A percentile compares a stretch with the other conserved stretches of the same genome.
Evolutionary conservation across 768 basidiomycete species (phyloP).

Genomic region (Pisolithus sp.): DNA sequence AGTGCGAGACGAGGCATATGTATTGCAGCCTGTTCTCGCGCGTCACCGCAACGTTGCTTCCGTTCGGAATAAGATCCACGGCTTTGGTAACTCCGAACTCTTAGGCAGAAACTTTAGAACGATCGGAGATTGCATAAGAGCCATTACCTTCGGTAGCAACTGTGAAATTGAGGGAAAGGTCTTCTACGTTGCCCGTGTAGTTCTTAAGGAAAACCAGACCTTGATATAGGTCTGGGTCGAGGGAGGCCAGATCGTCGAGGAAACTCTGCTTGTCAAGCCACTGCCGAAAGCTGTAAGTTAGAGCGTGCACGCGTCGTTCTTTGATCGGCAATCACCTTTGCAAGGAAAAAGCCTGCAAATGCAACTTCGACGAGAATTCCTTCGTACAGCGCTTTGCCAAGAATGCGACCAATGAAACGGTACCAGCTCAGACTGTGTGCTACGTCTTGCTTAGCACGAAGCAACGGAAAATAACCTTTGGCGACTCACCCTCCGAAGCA

Average conservation of each 20-base stretch:
- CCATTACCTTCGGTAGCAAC: conserved; percentile 73
- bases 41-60: conserved; percentile 79
- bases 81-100: conserved; percentile 79
- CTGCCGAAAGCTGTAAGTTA: conserved; percentile 30
- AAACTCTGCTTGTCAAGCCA: conserved; percentile 92
- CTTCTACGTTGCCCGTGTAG: conserved; percentile 80
- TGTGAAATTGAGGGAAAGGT: conserved; percentile 85
- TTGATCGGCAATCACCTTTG: conserved; percentile 47
- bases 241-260: conserved; percentile 85
- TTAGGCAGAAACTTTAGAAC: conserved; percentile 19
- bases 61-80: conserved; percentile 75
- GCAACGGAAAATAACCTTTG: not conserved
- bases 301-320: not conserved
- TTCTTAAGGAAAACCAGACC: conserved; percentile 92
- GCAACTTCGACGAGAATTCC: conserved; percentile 93
- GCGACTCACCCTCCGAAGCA: conserved; percentile 70
- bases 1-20: conserved; percentile 85
- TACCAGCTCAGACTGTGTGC: conserved; percentile 89
- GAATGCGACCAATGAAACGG: conserved; percentile 84
- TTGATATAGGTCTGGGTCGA: conserved; percentile 89
- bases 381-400: conserved; percentile 96
- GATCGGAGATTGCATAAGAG: not conserved
- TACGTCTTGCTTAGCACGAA: conserved; percentile 23
- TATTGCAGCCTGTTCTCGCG: conserved; percentile 85
- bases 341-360: conserved; percentile 92